Percentiles rank a stretch among this genome's conserved stretches.
phyloP scores from a whole-genome alignment of 495 filamentous ascomycete genomes.

The Oleoguttula mirabilis region DNA sequence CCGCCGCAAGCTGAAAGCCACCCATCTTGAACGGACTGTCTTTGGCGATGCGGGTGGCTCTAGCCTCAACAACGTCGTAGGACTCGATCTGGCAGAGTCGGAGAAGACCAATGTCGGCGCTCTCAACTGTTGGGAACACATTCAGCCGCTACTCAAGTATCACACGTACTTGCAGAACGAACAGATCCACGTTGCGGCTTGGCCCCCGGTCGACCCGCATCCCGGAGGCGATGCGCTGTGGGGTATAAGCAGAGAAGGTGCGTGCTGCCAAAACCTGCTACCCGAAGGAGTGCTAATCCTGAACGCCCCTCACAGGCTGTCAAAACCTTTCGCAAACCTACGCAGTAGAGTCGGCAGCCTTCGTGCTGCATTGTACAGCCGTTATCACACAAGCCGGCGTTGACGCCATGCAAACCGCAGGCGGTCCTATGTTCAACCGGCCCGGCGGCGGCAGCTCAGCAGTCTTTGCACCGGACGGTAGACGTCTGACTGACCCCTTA shows the following conservation, averaged over 20 bases:
- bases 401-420: slow-evolving; percentile 29
- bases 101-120: slow-evolving; percentile 29
- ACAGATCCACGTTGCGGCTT: slow-evolving; percentile 47
- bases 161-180: slow-evolving; percentile 40
- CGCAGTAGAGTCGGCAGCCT: slow-evolving; percentile 41
- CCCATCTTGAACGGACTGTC: slow-evolving; percentile 51
- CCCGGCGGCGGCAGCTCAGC: slow-evolving; percentile 40
- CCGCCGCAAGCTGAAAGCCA: slow-evolving; percentile 48
- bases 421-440: slow-evolving; percentile 25
- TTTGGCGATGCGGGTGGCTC: slow-evolving; percentile 44
- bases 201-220: slow-evolving; percentile 32
- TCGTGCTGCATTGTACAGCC: slow-evolving; percentile 39
- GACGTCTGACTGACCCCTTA: too few species aligned
- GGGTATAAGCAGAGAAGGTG: slow-evolving; percentile 33
- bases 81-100: slow-evolving; percentile 34
- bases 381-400: slow-evolving; percentile 36
- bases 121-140: slow-evolving; percentile 36
- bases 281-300: background rate
- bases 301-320: slow-evolving; percentile 20
- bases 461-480: slow-evolving; percentile 46
- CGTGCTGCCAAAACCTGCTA: background rate
- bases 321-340: slow-evolving; percentile 36
- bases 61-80: slow-evolving; percentile 34
- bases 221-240: slow-evolving; percentile 20
- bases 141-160: slow-evolving; percentile 49